Evolutionary conservation across 495 filamentous ascomycete species (phyloP), one percentile per base, ranked within the genome.

Genomic region (Bacidia gigantensis): DNA sequence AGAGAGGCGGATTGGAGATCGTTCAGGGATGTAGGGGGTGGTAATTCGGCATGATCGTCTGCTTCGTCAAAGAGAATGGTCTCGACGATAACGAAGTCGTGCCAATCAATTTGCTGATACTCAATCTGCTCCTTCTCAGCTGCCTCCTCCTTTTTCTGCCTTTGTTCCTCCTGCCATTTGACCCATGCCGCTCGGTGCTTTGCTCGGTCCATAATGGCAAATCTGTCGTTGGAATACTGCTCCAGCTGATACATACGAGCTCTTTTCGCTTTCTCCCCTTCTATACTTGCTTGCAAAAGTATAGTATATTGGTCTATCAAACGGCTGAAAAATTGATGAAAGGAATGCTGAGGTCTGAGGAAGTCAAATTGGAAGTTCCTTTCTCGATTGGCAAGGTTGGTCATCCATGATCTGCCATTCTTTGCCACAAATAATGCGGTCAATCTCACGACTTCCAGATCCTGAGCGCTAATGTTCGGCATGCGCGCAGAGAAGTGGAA

Each of bases 351-450:
- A 41, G 92, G 90, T 49, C 90, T 82, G 22, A 98, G 72, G 64
- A 98, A 98, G 68, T 97, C 89, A 65, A 97, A 98, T 64, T 98
- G 93, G 62, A 77, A 90, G 66, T 98, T 97, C 54, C 86, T 72
- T 71, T 98, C 92, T 50, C 86, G 78, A 64, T 94, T 89, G 7
- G 82, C 83, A 49, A 98, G 71, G 26, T 81, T 76, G 3, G 88
- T 97, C 79, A 95, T 83, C 66, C 87, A 98, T 20, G 80, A 79
- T 55, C 89, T 81, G 3, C 92, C 93, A 65, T 90, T 86, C 65
- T 86, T 87, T 41, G 93, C 92, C 55, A 88, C 86, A 67, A 86
- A 94, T 35, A 93, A 67, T 23, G 92, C 93, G 24, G 92, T 95
- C 60, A 94, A 71, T 57, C 82, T 81, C 53, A 98, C 81, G 51